Evolutionary conservation across 805 yeast species (phyloP), one percentile per base, ranked within the genome.

Genomic region (Komagataella kurtzmanii): DNA sequence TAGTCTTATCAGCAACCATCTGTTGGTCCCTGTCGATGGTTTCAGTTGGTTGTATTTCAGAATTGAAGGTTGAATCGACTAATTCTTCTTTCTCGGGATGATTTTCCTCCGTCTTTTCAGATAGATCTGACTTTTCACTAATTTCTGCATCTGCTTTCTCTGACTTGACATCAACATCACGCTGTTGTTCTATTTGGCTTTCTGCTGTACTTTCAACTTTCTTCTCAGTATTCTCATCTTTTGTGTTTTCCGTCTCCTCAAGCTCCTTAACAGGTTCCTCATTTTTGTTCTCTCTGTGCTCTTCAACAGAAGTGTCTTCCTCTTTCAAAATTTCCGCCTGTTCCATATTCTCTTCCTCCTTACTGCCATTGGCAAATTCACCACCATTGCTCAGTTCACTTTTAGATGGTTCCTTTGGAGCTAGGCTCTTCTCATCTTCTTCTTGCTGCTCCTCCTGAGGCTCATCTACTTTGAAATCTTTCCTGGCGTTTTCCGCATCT

Each of bases 61-160:
- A 57, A 24, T 57, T 61, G 10, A 60, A 57, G 1, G 58, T 57
- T 7, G 58, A 58, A 2, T 57, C 56, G 7, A 53, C 45, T 30
- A 14, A 7, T 46, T 50, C n/a, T 56, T 59, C 40, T 14, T 30
- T 14, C 14, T 30, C 40, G 14, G 40, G 5, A 54, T 14, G 36
- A 19, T 17, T 43, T 48, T 45, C 51, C 10, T 51, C 54, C 17
- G 44, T 50, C 44, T 45, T 46, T 12, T 50, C 50, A 19, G 49
- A 51, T 18, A 44, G 50, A 1, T 30, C 49, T 17, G 45, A 52
- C 8, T 48, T 43, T 44, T 51, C 52, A 17, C 46, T 53, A 17
- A 19, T 47, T 44, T 51, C 54, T 21, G 19, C 49, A 45, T 51
- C 45, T 30, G 44, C 52, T 44, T 23, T 40, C 46, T 50, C 49